These are phyloP conservation scores for Hypseocharis bilobata DNA, from an alignment of 441 rosid genomes.

Conservation along the genomic window DNA sequence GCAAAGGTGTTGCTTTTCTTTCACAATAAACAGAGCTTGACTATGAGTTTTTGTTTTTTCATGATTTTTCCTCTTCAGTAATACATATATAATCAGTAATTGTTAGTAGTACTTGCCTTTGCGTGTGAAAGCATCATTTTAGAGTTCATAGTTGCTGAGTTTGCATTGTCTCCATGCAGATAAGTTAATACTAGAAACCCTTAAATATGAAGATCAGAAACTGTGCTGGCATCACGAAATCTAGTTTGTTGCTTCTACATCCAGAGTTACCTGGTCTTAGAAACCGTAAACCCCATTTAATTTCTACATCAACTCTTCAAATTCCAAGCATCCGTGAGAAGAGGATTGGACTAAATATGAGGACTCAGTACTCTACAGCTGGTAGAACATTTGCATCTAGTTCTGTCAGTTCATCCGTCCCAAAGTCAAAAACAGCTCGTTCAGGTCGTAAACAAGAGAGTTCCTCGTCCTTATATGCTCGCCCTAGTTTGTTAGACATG, in stretches of 20 bases:
- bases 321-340: conserved; percentile 26
- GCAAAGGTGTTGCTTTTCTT: neutral
- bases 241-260: conserved; percentile 46
- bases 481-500: conserved; percentile 64
- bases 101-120: neutral
- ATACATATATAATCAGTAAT: neutral
- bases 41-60: too few species aligned
- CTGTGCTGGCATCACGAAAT: conserved; percentile 45
- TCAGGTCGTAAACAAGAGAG: conserved; percentile 33
- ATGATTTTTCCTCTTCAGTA: neutral
- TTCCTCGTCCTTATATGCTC: conserved; percentile 54
- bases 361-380: conserved; percentile 36
- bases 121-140: neutral
- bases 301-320: conserved; percentile 22
- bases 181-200: conserved; percentile 5
- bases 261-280: conserved; percentile 43
- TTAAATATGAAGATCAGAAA: conserved; percentile 48
- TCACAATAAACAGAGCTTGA: neutral
- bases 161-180: conserved; percentile 22
- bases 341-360: conserved; percentile 25
- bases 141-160: conserved; percentile 5
- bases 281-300: conserved; percentile 25
- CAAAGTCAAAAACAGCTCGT: conserved; percentile 28
- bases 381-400: conserved; percentile 37
- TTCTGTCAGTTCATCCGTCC: conserved; percentile 30